A percentile compares a stretch with the other conserved stretches of the same genome.
These are phyloP conservation scores for Aurinia saxatilis DNA, from an alignment of 345 rosid genomes.

Conservation along the genomic window DNA sequence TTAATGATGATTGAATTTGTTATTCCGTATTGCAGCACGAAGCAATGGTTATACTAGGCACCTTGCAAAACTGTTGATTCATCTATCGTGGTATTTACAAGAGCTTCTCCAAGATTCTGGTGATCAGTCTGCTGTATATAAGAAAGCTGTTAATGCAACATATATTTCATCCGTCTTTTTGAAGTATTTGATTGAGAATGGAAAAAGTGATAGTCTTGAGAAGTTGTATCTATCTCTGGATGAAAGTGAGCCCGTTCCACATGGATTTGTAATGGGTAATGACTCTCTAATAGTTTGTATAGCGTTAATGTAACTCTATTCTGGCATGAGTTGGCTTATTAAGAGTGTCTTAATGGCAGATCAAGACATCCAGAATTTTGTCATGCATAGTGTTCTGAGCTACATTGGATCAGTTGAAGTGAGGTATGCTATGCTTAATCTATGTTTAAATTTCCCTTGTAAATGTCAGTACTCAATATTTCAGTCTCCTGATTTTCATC, in stretches of 20 bases:
- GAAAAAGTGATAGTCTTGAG: conserved; percentile 38
- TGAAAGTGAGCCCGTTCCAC: conserved; percentile 58
- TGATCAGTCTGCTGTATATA: conserved; percentile 33
- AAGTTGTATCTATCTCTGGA: conserved; percentile 58
- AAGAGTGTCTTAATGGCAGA: conserved; percentile 40
- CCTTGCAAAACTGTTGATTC: conserved; percentile 81
- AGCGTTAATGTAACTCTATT: not conserved
- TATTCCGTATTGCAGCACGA: conserved; percentile 53
- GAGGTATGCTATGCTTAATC: conserved; percentile 42
- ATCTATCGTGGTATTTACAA: conserved; percentile 72
- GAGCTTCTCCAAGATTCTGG: conserved; percentile 52
- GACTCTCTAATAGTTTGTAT: not conserved
- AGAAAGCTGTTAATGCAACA: conserved; percentile 69
- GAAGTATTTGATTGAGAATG: conserved; percentile 68
- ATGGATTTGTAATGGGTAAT: conserved; percentile 52
- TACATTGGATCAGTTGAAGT: conserved; percentile 72
- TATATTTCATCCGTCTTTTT: conserved; percentile 75
- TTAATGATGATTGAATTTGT: not conserved
- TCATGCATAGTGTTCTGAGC: conserved; percentile 69
- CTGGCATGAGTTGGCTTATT: conserved; percentile 19
- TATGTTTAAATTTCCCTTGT: not conserved
- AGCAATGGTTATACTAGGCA: conserved; percentile 76
- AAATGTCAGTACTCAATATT: not conserved
- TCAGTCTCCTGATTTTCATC: conserved; percentile 28
- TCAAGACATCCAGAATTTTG: conserved; percentile 62